A percentile compares a stretch with the other conserved stretches of the same genome.
phyloP scores from a whole-genome alignment of 371 early-diverging fungal genomes.

The Actinomucor elegans region DNA sequence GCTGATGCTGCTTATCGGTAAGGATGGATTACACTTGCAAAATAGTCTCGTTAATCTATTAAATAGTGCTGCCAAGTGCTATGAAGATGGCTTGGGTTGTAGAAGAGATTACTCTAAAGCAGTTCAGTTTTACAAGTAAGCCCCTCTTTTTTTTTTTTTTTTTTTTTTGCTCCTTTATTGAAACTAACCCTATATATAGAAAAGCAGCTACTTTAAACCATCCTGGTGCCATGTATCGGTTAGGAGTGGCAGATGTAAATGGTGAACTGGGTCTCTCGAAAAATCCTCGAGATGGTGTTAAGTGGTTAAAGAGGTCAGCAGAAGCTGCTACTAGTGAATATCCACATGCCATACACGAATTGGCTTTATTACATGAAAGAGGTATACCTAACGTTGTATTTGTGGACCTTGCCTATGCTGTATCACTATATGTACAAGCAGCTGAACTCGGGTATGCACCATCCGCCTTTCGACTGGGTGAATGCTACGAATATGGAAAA shows the following conservation, averaged over 20 bases:
- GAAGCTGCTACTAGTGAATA: constrained; percentile 74
- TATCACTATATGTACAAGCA: constrained; percentile 71
- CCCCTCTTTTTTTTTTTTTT: constrained; percentile 4
- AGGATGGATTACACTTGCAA: background rate
- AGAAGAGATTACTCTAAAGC: constrained; percentile 62
- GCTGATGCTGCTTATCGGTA: constrained; percentile 69
- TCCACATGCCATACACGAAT: constrained; percentile 81
- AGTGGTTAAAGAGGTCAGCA: constrained; percentile 78
- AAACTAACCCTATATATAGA: constrained; percentile 27
- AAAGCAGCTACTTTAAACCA: constrained; percentile 74
- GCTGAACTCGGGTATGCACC: constrained; percentile 79
- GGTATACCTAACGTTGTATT: constrained; percentile 74
- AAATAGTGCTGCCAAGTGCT: constrained; percentile 64
- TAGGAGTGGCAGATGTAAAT: constrained; percentile 71
- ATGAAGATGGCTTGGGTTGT: constrained; percentile 69
- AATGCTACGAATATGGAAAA: constrained; percentile 80
- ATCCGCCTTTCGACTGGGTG: constrained; percentile 77
- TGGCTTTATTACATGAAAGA: constrained; percentile 70
- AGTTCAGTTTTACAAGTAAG: constrained; percentile 73
- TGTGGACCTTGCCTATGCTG: constrained; percentile 73
- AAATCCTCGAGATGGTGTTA: constrained; percentile 75
- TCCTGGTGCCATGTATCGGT: constrained; percentile 73
- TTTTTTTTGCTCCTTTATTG: background rate
- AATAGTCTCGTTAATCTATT: background rate
- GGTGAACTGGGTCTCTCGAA: constrained; percentile 67